phyloP scores from a whole-genome alignment of 805 yeast species.

The Scheffersomyces lignosus region DNA sequence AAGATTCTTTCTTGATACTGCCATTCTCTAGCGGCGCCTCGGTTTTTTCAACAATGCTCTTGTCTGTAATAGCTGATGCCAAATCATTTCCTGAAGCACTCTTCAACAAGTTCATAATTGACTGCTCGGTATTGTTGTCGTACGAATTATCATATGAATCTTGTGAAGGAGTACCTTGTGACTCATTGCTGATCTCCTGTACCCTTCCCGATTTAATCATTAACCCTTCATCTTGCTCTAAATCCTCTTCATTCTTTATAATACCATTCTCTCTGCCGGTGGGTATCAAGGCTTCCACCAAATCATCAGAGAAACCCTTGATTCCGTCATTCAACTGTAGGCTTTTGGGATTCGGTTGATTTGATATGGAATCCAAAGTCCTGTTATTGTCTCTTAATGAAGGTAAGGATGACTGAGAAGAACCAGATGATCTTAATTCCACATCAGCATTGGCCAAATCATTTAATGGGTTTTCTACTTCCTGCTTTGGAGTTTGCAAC shows the following conservation, averaged over 20 bases:
- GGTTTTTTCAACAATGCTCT: neutral
- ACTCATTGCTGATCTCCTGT: conserved; percentile 7
- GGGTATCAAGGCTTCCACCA: conserved; percentile 36
- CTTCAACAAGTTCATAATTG: conserved; percentile 39
- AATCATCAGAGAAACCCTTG: conserved; percentile 40
- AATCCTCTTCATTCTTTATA: conserved; percentile 9
- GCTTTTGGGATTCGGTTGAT: conserved; percentile 20
- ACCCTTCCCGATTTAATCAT: conserved; percentile 3
- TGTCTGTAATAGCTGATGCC: neutral
- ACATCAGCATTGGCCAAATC: conserved; percentile 27
- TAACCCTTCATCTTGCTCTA: conserved; percentile 6
- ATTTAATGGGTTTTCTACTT: conserved; percentile 32
- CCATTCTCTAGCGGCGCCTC: too few species aligned
- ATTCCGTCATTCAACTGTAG: conserved; percentile 43
- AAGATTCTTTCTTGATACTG: neutral
- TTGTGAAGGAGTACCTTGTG: conserved; percentile 11
- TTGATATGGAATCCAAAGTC: conserved; percentile 19
- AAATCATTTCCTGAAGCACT: conserved; percentile 10
- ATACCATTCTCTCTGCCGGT: neutral
- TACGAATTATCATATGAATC: conserved; percentile 36
- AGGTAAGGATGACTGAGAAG: conserved; percentile 43
- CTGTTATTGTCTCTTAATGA: conserved; percentile 32
- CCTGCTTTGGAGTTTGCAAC: conserved; percentile 18
- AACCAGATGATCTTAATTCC: conserved; percentile 30
- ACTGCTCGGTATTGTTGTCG: conserved; percentile 37